A percentile compares a stretch with the other conserved stretches of the same genome.
These are phyloP conservation scores for Thraustotheca clavata DNA, from an alignment of 352 stramenopile genomes.

Conservation along the genomic window DNA sequence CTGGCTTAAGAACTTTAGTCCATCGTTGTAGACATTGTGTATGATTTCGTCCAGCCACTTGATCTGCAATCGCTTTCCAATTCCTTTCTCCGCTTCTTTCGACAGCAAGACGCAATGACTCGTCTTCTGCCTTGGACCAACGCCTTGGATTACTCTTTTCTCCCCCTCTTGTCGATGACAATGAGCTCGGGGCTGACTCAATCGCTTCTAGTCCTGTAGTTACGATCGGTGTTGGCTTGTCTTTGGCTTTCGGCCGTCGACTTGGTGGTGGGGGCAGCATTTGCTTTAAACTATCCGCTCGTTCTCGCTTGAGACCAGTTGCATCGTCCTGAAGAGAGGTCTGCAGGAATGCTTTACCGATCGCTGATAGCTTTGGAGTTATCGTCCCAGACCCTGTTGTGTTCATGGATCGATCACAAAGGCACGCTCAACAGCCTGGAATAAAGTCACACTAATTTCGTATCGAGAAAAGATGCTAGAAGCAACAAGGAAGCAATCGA, in stretches of 20 bases:
- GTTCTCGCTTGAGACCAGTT: slow-evolving; percentile 47
- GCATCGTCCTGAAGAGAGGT: slow-evolving; percentile 34
- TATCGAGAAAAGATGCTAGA: too few species aligned
- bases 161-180: slow-evolving; percentile 47
- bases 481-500: too few species aligned
- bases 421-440: slow-evolving; percentile 4
- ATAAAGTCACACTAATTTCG: slow-evolving; percentile 10
- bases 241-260: slow-evolving; percentile 44
- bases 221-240: slow-evolving; percentile 22
- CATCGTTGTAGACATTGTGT: slow-evolving; percentile 90
- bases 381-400: not conserved
- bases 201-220: slow-evolving; percentile 19
- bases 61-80: slow-evolving; percentile 87
- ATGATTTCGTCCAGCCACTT: slow-evolving; percentile 86
- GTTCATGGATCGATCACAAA: slow-evolving; percentile 1
- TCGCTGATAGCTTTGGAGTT: slow-evolving; percentile 50
- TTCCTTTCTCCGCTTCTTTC: slow-evolving; percentile 80
- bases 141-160: slow-evolving; percentile 78
- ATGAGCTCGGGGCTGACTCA: not conserved
- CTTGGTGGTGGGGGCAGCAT: slow-evolving; percentile 52
- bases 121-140: slow-evolving; percentile 81
- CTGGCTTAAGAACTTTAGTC: slow-evolving; percentile 91
- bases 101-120: slow-evolving; percentile 74
- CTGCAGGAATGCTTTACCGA: slow-evolving; percentile 67
- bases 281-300: slow-evolving; percentile 77